A percentile compares a stretch with the other conserved stretches of the same genome.
phyloP scores from a whole-genome alignment of 2,329 filamentous ascomycete genomes.

The Epichloe sylvatica region DNA sequence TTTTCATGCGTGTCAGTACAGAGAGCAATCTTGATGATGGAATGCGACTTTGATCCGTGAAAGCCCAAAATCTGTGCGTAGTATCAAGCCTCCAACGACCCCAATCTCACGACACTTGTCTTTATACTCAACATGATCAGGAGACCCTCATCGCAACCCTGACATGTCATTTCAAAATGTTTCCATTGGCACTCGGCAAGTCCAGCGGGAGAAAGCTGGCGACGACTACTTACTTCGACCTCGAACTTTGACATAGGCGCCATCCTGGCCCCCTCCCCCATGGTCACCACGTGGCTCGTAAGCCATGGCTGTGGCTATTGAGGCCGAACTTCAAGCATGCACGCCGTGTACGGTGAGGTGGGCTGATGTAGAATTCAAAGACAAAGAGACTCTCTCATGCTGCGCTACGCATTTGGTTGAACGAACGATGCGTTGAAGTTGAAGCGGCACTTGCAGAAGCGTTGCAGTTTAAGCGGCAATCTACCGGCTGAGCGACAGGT shows the following conservation, averaged over 20 bases:
- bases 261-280: slow-evolving; percentile 29
- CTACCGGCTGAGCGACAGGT: slow-evolving; percentile 1
- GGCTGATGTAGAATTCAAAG: not conserved
- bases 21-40: not conserved
- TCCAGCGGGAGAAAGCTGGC: slow-evolving; percentile 1
- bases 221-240: slow-evolving; percentile 33
- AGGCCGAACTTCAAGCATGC: slow-evolving; percentile 3
- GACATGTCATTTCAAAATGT: not conserved
- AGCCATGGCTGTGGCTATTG: slow-evolving; percentile 26
- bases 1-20: slow-evolving; percentile 22
- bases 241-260: slow-evolving; percentile 33
- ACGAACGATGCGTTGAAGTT: not conserved
- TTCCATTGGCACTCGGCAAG: not conserved
- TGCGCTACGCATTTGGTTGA: not conserved
- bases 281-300: slow-evolving; percentile 41
- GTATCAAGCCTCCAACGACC: not conserved
- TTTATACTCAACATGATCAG: not conserved
- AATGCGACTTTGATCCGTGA: too few species aligned
- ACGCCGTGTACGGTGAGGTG: slow-evolving; percentile 1
- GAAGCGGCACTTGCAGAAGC: not conserved
- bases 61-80: too few species aligned
- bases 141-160: not conserved
- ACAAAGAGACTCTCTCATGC: not conserved
- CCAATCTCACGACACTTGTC: not conserved
- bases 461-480: slow-evolving; percentile 6